Conservation (phyloP, 1,284 basidiomycete genomes). For the Pseudozyma tsukubaensis region DNA sequence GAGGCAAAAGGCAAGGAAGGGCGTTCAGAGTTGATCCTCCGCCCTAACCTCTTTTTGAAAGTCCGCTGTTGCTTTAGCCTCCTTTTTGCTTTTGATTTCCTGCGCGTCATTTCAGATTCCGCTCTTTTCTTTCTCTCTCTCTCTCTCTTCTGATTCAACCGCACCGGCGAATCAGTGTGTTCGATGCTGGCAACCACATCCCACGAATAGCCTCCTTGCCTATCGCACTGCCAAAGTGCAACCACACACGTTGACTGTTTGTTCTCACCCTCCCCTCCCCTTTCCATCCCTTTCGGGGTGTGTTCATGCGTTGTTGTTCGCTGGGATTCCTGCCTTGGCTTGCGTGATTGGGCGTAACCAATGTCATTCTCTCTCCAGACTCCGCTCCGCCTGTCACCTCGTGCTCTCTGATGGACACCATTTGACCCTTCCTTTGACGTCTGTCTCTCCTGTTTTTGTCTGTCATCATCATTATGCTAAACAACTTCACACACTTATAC, state of each 20-base stretch:
- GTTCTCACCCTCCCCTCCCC: neutral
- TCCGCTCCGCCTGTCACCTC: no score
- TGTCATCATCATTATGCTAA: neutral
- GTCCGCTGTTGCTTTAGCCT: conserved; percentile 4
- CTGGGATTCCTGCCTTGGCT: no score
- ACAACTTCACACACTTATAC: conserved; percentile 1
- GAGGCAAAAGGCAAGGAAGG: neutral
- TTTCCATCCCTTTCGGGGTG: neutral
- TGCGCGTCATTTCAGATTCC: conserved; percentile 1
- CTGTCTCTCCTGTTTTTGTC: no score
- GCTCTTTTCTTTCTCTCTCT: neutral
- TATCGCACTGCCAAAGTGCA: neutral
- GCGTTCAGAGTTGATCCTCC: neutral
- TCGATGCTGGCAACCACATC: no score
- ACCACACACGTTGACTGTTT: neutral
- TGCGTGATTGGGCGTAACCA: no score
- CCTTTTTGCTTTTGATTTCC: no score
- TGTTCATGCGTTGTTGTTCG: neutral
- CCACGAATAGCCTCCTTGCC: no score
- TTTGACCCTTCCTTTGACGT: no score
- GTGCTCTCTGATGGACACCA: no score
- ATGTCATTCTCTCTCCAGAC: no score
- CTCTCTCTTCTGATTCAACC: neutral
- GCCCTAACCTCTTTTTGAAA: neutral
- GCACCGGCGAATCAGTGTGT: neutral